Conservation (phyloP, 371 early-diverging fungal species). For the Mucor racemosus region DNA sequence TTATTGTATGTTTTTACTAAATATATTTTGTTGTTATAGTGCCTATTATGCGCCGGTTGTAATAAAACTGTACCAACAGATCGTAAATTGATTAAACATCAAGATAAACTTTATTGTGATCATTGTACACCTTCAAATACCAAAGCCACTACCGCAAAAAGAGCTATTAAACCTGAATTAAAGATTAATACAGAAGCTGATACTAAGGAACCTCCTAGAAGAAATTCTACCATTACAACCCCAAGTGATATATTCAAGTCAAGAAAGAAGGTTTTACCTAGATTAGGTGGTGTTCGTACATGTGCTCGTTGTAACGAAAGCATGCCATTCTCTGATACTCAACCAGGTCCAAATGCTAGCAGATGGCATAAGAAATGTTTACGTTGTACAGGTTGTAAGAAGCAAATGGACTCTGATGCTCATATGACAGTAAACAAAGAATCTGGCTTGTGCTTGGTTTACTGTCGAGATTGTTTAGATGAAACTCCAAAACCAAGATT, state of each 20-base stretch:
- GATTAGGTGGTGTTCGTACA: slow-evolving; percentile 51
- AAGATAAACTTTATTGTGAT: slow-evolving; percentile 65
- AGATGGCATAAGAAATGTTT: slow-evolving; percentile 64
- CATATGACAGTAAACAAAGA: slow-evolving; percentile 41
- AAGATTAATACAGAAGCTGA: neutral
- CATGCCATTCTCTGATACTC: slow-evolving; percentile 54
- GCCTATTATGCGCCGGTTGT: slow-evolving; percentile 54
- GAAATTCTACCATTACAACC: slow-evolving; percentile 11
- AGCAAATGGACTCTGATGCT: slow-evolving; percentile 59
- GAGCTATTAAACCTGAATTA: neutral
- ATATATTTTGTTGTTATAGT: slow-evolving; percentile 26
- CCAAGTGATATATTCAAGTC: slow-evolving; percentile 31
- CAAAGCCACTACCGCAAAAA: neutral
- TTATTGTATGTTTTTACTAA: neutral
- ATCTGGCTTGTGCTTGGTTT: slow-evolving; percentile 37
- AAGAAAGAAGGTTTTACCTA: slow-evolving; percentile 38
- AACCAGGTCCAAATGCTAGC: slow-evolving; percentile 54
- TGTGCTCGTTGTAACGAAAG: slow-evolving; percentile 58
- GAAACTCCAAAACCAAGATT: slow-evolving; percentile 29
- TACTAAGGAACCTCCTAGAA: neutral
- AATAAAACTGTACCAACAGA: slow-evolving; percentile 55
- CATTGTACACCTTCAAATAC: slow-evolving; percentile 37
- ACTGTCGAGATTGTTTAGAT: slow-evolving; percentile 54
- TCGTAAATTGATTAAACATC: slow-evolving; percentile 59
- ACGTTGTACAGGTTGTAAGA: slow-evolving; percentile 52